These are phyloP conservation scores for Russula sp. DNA, from an alignment of 768 basidiomycete genomes.

Conservation along the genomic window DNA sequence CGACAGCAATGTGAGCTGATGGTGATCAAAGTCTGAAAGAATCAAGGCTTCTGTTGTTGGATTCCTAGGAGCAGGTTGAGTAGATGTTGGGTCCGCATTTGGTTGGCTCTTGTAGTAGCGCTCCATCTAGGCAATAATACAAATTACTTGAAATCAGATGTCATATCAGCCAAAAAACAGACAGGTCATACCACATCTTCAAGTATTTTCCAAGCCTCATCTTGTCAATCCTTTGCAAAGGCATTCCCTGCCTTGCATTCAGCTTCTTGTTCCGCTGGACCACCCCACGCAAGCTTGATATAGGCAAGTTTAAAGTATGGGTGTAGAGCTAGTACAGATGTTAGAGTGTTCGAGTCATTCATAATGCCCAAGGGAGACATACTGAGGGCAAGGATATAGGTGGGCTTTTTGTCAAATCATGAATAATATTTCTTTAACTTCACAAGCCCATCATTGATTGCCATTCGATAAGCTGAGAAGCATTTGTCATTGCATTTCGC, in stretches of 20 bases:
- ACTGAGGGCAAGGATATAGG: not conserved
- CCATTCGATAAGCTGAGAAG: conserved; percentile 24
- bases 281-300: conserved; percentile 29
- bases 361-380: not conserved
- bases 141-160: not conserved
- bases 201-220: conserved; percentile 18
- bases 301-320: conserved; percentile 26
- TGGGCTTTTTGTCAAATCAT: not conserved
- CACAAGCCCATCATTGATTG: conserved; percentile 20
- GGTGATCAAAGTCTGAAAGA: not conserved
- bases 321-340: not conserved
- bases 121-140: not conserved
- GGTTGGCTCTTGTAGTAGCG: not conserved
- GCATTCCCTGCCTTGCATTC: conserved; percentile 12
- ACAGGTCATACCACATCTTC: conserved; percentile 6
- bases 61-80: not conserved
- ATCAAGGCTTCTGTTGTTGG: not conserved
- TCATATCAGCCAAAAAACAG: not conserved
- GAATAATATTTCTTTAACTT: conserved; percentile 24
- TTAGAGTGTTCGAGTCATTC: not conserved
- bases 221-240: conserved; percentile 21
- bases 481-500: not conserved
- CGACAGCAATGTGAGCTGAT: not conserved
- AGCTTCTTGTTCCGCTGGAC: conserved; percentile 26
- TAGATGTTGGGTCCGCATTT: not conserved